Base-by-base conservation (phyloP, 176 grass and related monocot species). In the Poa pratensis region DNA sequence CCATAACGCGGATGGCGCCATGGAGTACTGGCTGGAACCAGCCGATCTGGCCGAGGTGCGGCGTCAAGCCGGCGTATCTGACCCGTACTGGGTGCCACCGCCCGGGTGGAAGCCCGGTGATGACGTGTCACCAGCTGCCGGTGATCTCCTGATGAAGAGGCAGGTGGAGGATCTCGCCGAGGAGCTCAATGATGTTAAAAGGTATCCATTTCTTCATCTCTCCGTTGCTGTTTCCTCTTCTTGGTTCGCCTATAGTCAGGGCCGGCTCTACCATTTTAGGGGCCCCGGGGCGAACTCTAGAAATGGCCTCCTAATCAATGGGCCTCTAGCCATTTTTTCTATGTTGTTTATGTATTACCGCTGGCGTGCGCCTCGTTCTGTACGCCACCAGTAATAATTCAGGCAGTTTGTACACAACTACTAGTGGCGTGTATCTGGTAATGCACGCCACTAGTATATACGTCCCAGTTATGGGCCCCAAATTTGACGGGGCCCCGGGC, bases 11-110 rank as follows among this genome's bases (percentile, higher is more conserved):
- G 90, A 99, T 79, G 96, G 91, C 37, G 91, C 84, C 43, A 99
- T 96, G 87, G 96, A 99, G 82, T 99, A 96, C 65, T 99, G 96
- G 96, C 78, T 99, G 22, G 96, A 99, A 75, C 94, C 96, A 37
- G 94, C 88, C 9, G 94, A 96, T 52, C 84, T 96, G 73, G 86
- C 86, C 10, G 87, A 90, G 20, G 66, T 94, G 26, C 80, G 91
- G 24, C 64, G 34, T n/a, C 52, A 85, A 69, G 96, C 93, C 9
- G 90, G 94, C 39, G 92, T 96, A 51, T 81, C 80, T 55, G 91
- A 96, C 75, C 82, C 86, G 23, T 94, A 92, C 76, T 95, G 91
- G 91, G 43, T 94, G 77, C 96, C 96, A 32, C 96, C 91, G 1
- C 88, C 86, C 0, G 91, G 93, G 45, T 98, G 96, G 91, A 92